These are phyloP conservation scores for Penicillium sp. DNA, from an alignment of 2,329 filamentous ascomycete species.

Conservation along the genomic window DNA sequence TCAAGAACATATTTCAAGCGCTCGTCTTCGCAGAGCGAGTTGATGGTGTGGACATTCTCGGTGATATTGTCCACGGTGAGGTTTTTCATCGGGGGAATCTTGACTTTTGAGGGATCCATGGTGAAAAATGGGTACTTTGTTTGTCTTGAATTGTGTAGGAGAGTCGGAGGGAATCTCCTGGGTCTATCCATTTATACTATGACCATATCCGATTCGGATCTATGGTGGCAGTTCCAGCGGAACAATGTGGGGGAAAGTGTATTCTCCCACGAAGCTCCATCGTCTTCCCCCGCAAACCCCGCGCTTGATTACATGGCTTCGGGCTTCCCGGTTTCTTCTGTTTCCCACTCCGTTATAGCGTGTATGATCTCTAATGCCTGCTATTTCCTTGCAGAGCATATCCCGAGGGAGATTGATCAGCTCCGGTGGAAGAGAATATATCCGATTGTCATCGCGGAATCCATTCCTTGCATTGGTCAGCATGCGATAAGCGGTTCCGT, in stretches of 20 bases:
- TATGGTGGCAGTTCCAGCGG: too few species aligned
- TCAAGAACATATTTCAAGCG: constrained; percentile 67
- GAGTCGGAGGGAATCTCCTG: background rate
- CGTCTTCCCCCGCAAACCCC: background rate
- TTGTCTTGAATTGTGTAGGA: too few species aligned
- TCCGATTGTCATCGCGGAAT: too few species aligned
- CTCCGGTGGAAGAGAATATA: too few species aligned
- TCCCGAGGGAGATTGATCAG: too few species aligned
- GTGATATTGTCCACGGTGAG: constrained; percentile 76
- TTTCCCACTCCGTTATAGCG: too few species aligned
- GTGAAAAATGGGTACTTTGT: too few species aligned
- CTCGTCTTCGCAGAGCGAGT: constrained; percentile 60
- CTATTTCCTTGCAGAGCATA: too few species aligned
- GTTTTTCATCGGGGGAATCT: constrained; percentile 53
- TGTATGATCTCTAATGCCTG: too few species aligned
- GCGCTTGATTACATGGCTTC: background rate
- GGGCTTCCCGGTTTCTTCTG: background rate
- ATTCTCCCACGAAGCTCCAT: too few species aligned
- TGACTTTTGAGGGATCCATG: constrained; percentile 42
- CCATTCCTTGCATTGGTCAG: background rate
- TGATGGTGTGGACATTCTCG: constrained; percentile 67
- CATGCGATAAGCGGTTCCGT: background rate
- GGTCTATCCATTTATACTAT: background rate
- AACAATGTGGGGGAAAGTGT: too few species aligned
- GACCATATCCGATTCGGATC: too few species aligned